Conservation (phyloP, 1,139 yeast species). For the Taphrina pruni region DNA sequence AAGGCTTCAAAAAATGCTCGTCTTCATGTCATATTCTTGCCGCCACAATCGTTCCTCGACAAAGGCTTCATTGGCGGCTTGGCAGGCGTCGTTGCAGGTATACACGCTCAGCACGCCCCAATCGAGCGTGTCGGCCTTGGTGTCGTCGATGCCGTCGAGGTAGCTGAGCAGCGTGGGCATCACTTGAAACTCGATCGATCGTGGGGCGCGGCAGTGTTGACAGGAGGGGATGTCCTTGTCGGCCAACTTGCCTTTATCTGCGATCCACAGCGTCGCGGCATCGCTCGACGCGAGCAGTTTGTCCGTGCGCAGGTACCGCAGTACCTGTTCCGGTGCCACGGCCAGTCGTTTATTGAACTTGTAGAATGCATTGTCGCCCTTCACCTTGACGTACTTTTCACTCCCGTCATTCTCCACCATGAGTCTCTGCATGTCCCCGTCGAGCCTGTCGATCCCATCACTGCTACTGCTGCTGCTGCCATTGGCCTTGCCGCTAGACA, state of each 20-base stretch:
- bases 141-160: slow-evolving; percentile 34
- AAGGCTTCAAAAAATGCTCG: slow-evolving; percentile 27
- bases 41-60: slow-evolving; percentile 32
- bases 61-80: slow-evolving; percentile 27
- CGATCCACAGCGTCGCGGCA: slow-evolving; percentile 39
- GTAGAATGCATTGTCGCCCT: slow-evolving; percentile 43
- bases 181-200: slow-evolving; percentile 41
- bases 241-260: slow-evolving; percentile 34
- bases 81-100: slow-evolving; percentile 41
- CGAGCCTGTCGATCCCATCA: not conserved
- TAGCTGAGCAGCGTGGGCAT: slow-evolving; percentile 41
- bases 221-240: slow-evolving; percentile 41
- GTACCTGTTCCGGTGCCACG: slow-evolving; percentile 40
- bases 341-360: slow-evolving; percentile 42
- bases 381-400: slow-evolving; percentile 42
- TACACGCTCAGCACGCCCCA: slow-evolving; percentile 41
- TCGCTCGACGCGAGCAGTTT: slow-evolving; percentile 23
- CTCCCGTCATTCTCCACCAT: slow-evolving; percentile 39
- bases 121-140: slow-evolving; percentile 37
- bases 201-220: slow-evolving; percentile 32
- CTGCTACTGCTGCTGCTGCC: not conserved
- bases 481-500: no score
- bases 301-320: slow-evolving; percentile 38
- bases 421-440: slow-evolving; percentile 10
- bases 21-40: slow-evolving; percentile 39